A percentile compares a stretch with the other conserved stretches of the same genome.
Evolutionary conservation across 2,329 filamentous ascomycete genomes (phyloP).

Genomic region (Pestalotiopsis sp.): DNA sequence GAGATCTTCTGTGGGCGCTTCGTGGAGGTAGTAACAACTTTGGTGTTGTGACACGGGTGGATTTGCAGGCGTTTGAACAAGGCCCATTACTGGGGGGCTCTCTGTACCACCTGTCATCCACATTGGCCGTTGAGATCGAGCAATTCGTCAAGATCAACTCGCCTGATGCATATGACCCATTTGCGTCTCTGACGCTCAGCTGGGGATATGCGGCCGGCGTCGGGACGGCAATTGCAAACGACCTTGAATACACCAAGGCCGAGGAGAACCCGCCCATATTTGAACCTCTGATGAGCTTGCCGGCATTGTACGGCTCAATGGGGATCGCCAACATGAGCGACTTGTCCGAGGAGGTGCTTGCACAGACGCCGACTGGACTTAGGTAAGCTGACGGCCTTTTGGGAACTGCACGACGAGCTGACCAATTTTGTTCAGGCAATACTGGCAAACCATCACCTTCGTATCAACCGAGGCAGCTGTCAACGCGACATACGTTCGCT

Average conservation of each 20-base stretch:
- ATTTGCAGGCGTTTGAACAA: slow-evolving; percentile 15
- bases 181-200: slow-evolving; percentile 11
- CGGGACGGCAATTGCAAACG: slow-evolving; percentile 6
- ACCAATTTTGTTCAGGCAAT: background rate
- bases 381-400: background rate
- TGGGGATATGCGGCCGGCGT: slow-evolving; percentile 6
- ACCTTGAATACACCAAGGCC: slow-evolving; percentile 16
- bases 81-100: slow-evolving; percentile 11
- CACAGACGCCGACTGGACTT: background rate
- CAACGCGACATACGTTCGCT: slow-evolving; percentile 7
- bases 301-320: background rate
- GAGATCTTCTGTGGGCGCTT: slow-evolving; percentile 20
- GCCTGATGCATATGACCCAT: slow-evolving; percentile 15
- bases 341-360: no score
- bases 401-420: background rate
- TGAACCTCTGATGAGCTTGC: background rate
- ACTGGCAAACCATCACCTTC: slow-evolving; percentile 7
- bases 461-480: slow-evolving; percentile 4
- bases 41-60: slow-evolving; percentile 17
- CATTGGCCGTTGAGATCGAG: background rate
- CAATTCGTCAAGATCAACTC: slow-evolving; percentile 11
- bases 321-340: slow-evolving; percentile 8
- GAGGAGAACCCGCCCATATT: slow-evolving; percentile 11
- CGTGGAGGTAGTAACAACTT: slow-evolving; percentile 19
- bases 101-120: slow-evolving; percentile 1